phyloP scores from a whole-genome alignment of 805 yeast species.

The Yamadazyma laniorum region DNA sequence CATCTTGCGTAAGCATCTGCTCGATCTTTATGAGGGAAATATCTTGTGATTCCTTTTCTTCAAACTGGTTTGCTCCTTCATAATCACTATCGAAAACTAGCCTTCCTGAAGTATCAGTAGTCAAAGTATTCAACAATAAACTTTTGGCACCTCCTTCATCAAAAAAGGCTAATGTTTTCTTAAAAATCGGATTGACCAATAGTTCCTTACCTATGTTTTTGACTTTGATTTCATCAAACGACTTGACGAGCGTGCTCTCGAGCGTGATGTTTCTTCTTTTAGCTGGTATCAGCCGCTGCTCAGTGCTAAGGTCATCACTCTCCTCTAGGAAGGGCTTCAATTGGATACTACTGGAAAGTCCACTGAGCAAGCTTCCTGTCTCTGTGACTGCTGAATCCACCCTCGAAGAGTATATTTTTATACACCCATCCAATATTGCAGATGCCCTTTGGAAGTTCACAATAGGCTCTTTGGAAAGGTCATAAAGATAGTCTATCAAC shows the following conservation, averaged over 20 bases:
- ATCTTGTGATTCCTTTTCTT: conserved; percentile 1
- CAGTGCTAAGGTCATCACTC: background rate
- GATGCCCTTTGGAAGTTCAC: conserved; percentile 36
- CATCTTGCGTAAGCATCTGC: conserved; percentile 2
- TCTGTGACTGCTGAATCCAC: conserved; percentile 38
- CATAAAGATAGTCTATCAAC: conserved; percentile 87
- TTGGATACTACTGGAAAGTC: conserved; percentile 12
- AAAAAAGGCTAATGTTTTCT: conserved; percentile 27
- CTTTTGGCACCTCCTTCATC: conserved; percentile 34
- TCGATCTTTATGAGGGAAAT: no score
- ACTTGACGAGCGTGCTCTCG: conserved; percentile 17
- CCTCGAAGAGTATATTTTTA: conserved; percentile 34
- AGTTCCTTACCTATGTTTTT: conserved; percentile 25
- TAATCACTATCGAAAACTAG: conserved; percentile 18
- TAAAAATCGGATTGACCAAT: conserved; percentile 28
- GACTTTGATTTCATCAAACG: conserved; percentile 9
- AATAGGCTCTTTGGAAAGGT: conserved; percentile 74
- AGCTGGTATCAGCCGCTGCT: background rate
- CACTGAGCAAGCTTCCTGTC: conserved; percentile 34
- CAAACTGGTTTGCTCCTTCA: conserved; percentile 3
- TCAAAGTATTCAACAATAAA: conserved; percentile 24
- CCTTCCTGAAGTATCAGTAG: conserved; percentile 23
- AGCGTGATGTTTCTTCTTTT: conserved; percentile 14
- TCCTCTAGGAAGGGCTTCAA: conserved; percentile 14
- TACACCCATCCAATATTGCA: conserved; percentile 38